These are phyloP conservation scores for Boletus rex-veris DNA, from an alignment of 768 basidiomycete genomes.

Conservation along the genomic window DNA sequence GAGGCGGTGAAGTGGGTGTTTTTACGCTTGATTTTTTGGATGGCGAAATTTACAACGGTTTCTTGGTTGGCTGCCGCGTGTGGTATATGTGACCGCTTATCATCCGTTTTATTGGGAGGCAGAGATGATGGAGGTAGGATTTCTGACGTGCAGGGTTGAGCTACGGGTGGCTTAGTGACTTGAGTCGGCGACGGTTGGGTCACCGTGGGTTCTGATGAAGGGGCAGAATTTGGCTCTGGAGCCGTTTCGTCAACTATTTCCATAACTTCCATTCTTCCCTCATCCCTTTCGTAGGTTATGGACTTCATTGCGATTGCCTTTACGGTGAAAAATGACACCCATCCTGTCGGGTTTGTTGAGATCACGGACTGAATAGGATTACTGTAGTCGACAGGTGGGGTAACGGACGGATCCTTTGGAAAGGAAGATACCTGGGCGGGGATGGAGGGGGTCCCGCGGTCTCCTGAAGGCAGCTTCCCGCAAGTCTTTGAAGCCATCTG, in stretches of 20 bases:
- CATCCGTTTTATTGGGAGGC: conserved; percentile 15
- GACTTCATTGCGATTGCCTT: conserved; percentile 48
- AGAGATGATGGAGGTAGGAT: conserved; percentile 6
- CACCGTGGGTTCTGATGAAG: conserved; percentile 13
- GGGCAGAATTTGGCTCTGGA: conserved; percentile 5
- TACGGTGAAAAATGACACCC: conserved; percentile 56
- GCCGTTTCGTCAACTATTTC: conserved; percentile 58
- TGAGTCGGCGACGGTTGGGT: conserved; percentile 14
- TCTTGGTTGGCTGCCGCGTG: conserved; percentile 29
- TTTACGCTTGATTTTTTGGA: conserved; percentile 39
- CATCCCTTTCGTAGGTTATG: conserved; percentile 47
- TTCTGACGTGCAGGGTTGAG: conserved; percentile 3
- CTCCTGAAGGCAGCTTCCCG: background rate
- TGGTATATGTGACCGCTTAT: conserved; percentile 14
- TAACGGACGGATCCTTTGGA: conserved; percentile 10
- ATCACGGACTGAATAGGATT: conserved; percentile 59
- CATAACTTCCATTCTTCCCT: conserved; percentile 76
- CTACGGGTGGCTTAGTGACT: conserved; percentile 6
- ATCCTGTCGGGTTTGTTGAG: conserved; percentile 49
- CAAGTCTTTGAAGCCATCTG: background rate
- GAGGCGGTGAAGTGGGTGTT: conserved; percentile 36
- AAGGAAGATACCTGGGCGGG: background rate
- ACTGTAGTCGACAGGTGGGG: conserved; percentile 7
- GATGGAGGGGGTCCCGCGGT: background rate
- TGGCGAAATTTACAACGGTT: conserved; percentile 34